Percentiles rank a stretch among this genome's conserved stretches.
phyloP scores from a whole-genome alignment of 1,139 yeast species.

The Yamadazyma sp. region DNA sequence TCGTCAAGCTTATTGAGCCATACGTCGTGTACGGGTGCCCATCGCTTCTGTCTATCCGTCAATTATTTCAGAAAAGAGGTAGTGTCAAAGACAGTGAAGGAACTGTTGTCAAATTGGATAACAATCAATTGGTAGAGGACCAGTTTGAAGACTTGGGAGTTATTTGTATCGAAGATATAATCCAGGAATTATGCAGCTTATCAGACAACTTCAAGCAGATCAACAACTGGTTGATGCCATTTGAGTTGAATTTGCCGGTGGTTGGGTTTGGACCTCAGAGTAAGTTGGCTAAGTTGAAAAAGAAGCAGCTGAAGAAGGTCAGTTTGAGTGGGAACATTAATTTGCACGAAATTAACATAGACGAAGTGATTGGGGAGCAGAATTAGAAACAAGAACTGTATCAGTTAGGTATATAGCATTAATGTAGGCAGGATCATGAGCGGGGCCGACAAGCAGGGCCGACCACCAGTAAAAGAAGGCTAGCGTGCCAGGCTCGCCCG shows the following conservation, averaged over 20 bases:
- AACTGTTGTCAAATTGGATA: conserved; percentile 53
- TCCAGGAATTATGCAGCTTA: conserved; percentile 63
- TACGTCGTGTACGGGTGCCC: conserved; percentile 75
- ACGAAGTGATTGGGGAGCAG: conserved; percentile 61
- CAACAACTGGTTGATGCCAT: conserved; percentile 65
- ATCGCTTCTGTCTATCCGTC: conserved; percentile 66
- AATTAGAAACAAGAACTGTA: conserved; percentile 36
- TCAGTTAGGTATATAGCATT: neutral
- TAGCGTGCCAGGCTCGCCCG: no score
- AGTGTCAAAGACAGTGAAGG: conserved; percentile 44
- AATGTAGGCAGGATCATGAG: neutral
- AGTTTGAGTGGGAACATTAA: conserved; percentile 66
- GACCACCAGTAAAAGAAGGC: no score
- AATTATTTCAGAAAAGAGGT: conserved; percentile 75
- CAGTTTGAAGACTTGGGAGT: conserved; percentile 64
- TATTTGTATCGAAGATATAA: conserved; percentile 76
- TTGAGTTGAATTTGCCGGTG: conserved; percentile 66
- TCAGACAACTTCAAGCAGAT: conserved; percentile 64
- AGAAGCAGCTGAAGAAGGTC: conserved; percentile 43
- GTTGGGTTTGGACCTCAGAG: conserved; percentile 70
- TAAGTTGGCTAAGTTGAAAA: conserved; percentile 50
- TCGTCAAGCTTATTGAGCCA: conserved; percentile 67
- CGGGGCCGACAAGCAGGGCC: no score
- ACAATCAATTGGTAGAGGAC: conserved; percentile 74
- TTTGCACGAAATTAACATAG: conserved; percentile 68